phyloP scores from a whole-genome alignment of 805 yeast genomes.

The Candida insectorum region DNA sequence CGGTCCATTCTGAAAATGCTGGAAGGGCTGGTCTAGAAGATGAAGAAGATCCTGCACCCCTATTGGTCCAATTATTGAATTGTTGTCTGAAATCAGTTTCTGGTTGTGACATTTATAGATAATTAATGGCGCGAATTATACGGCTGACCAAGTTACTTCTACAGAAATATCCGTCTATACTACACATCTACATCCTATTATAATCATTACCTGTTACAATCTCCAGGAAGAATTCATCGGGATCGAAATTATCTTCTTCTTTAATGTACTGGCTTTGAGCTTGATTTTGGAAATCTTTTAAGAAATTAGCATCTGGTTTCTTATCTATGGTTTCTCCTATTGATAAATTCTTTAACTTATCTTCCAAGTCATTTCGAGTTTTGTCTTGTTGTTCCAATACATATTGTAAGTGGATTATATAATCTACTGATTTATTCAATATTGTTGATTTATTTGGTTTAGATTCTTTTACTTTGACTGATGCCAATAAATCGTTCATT shows the following conservation, averaged over 20 bases:
- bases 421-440: constrained; percentile 74
- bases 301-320: constrained; percentile 7
- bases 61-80: constrained; percentile 28
- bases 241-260: constrained; percentile 18
- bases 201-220: constrained; percentile 14
- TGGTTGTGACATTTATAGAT: constrained; percentile 19
- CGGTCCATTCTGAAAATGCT: constrained; percentile 40
- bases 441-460: constrained; percentile 84
- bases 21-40: constrained; percentile 14
- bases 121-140: too few relatives aligned
- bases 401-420: constrained; percentile 61
- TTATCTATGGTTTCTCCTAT: not conserved
- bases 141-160: not conserved
- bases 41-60: constrained; percentile 1
- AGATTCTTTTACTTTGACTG: constrained; percentile 54
- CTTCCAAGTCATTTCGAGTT: constrained; percentile 39
- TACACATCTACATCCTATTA: too few relatives aligned
- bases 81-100: constrained; percentile 33
- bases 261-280: constrained; percentile 6
- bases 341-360: constrained; percentile 17
- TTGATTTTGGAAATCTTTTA: constrained; percentile 14
- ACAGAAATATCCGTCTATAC: not conserved
- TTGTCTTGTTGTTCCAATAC: constrained; percentile 57
- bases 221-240: constrained; percentile 26
- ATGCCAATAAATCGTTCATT: constrained; percentile 31